Evolutionary conservation across 495 filamentous ascomycete species (phyloP).

Genomic region (Xylaria sp.): DNA sequence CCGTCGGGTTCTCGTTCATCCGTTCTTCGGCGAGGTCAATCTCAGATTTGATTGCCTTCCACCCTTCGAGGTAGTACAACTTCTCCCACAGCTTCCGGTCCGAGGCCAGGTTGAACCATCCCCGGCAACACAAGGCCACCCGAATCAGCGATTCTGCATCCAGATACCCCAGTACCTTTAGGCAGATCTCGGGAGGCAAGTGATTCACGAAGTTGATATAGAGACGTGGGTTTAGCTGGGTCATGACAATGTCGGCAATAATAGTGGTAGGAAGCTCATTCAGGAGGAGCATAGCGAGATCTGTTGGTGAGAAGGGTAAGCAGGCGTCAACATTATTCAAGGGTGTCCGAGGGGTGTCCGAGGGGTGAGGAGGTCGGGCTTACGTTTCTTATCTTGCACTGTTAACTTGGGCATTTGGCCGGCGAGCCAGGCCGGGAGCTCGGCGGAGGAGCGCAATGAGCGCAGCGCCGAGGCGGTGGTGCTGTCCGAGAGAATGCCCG

Average conservation of each 20-base stretch:
- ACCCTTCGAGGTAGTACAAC: conserved; percentile 83
- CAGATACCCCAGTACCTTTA: conserved; percentile 86
- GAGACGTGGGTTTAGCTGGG: conserved; percentile 75
- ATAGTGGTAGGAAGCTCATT: conserved; percentile 76
- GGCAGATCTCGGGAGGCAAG: conserved; percentile 86
- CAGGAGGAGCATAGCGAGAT: conserved; percentile 69
- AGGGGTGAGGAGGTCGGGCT: conserved; percentile 28
- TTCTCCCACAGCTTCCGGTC: conserved; percentile 87
- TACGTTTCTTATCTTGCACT: conserved; percentile 56
- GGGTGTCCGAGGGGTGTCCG: neutral
- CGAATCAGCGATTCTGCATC: conserved; percentile 76
- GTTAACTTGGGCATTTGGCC: conserved; percentile 55
- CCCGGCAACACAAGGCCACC: conserved; percentile 76
- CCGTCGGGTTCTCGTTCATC: conserved; percentile 43
- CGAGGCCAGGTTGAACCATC: conserved; percentile 81
- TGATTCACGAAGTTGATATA: conserved; percentile 90
- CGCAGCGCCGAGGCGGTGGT: conserved; percentile 33
- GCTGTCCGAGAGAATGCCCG: conserved; percentile 35
- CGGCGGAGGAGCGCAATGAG: conserved; percentile 41
- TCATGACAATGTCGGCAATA: conserved; percentile 75
- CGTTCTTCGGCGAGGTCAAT: conserved; percentile 71
- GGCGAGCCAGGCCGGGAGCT: conserved; percentile 52
- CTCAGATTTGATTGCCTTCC: conserved; percentile 72
- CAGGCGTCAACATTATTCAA: neutral
- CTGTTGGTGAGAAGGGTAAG: conserved; percentile 43